phyloP scores from a whole-genome alignment of 306 rosid genomes.

The Dalbergia cochinchinensis region DNA sequence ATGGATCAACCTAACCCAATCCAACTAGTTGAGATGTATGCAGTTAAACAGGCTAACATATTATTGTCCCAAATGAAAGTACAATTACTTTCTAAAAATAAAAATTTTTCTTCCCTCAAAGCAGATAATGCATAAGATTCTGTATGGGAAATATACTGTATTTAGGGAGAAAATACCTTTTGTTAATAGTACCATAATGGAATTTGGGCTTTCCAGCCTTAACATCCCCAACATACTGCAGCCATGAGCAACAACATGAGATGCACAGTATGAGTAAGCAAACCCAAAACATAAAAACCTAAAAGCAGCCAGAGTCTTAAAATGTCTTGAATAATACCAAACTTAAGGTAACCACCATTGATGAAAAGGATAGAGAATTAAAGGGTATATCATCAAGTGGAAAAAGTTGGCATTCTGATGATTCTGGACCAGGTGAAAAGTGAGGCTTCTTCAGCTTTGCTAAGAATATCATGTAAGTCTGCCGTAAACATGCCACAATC shows the following conservation, averaged over 20 bases:
- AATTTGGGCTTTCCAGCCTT: constrained; percentile 77
- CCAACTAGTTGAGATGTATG: constrained; percentile 28
- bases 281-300: constrained; percentile 21
- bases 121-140: constrained; percentile 12
- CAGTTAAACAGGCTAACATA: constrained; percentile 12
- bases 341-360: constrained; percentile 91
- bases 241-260: constrained; percentile 46
- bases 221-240: constrained; percentile 85
- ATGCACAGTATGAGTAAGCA: constrained; percentile 16
- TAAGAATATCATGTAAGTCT: constrained; percentile 89
- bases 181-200: constrained; percentile 89
- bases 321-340: constrained; percentile 64
- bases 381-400: constrained; percentile 84
- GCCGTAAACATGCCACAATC: constrained; percentile 51
- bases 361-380: constrained; percentile 87
- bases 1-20: constrained; percentile 30
- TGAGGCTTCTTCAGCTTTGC: constrained; percentile 85
- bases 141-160: constrained; percentile 9
- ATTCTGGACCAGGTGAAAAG: constrained; percentile 97
- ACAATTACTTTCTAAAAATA: background rate
- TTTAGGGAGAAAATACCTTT: constrained; percentile 62
- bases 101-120: constrained; percentile 1
- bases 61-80: constrained; percentile 14
- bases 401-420: constrained; percentile 85
- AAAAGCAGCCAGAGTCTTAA: constrained; percentile 16